These are phyloP conservation scores for Neohortaea acidophila DNA, from an alignment of 495 filamentous ascomycete genomes.

Conservation along the genomic window DNA sequence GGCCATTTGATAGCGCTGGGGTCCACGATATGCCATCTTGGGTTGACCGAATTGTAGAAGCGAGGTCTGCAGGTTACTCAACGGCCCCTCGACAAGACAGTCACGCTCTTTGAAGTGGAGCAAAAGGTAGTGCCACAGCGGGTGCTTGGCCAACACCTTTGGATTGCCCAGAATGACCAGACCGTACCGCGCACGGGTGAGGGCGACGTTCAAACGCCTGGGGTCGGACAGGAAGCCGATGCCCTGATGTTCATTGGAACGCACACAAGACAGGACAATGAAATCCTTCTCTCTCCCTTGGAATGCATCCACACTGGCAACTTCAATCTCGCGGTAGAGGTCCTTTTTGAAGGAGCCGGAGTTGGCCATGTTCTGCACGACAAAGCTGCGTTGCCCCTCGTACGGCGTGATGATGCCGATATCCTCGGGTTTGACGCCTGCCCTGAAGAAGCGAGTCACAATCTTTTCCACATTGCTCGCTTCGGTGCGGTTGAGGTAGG, in stretches of 20 bases:
- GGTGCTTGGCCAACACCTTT: conserved; percentile 95
- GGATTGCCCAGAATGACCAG: conserved; percentile 94
- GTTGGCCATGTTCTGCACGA: conserved; percentile 97
- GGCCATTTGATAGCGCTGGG: conserved; percentile 75
- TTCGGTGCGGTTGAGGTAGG: conserved; percentile 94
- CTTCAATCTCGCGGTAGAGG: conserved; percentile 96
- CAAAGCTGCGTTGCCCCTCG: conserved; percentile 95
- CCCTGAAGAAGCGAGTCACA: conserved; percentile 97
- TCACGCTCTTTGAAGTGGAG: conserved; percentile 96
- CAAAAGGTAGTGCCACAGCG: conserved; percentile 91
- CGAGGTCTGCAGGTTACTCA: conserved; percentile 88
- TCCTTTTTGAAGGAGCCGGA: conserved; percentile 97
- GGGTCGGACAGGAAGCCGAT: conserved; percentile 98
- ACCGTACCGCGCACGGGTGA: conserved; percentile 93
- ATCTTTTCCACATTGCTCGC: conserved; percentile 96
- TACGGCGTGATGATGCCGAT: conserved; percentile 99
- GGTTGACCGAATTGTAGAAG: conserved; percentile 90
- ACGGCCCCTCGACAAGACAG: conserved; percentile 90
- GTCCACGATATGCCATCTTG: conserved; percentile 80
- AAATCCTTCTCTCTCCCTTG: conserved; percentile 99
- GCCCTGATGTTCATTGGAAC: conserved; percentile 97
- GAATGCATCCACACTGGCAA: conserved; percentile 96
- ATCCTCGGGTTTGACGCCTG: conserved; percentile 77
- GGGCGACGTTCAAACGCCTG: conserved; percentile 94
- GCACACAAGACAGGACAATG: conserved; percentile 94